Evolutionary conservation across 192 early-diverging fungal genomes (phyloP), one percentile per base, ranked within the genome.

Genomic region (Gaertneriomyces sp.): DNA sequence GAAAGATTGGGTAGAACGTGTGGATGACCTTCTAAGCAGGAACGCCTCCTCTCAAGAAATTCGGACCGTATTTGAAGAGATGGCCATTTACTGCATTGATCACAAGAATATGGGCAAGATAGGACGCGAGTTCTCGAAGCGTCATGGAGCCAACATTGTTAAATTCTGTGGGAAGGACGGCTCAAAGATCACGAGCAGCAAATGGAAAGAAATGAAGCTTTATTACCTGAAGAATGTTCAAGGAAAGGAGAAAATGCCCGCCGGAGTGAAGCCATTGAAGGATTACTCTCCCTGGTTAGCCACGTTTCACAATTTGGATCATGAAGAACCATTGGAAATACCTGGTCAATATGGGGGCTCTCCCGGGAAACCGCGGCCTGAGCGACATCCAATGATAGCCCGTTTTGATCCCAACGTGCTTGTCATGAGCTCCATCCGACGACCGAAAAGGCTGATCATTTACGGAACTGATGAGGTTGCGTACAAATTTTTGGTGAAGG

Each of bases 401-500:
- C 75, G 80, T 5, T 91, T 92, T 75, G 79, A 87, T 57, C 72
- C 78, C 4, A 66, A 71, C 20, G 71, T 92, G 4, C 71, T 91
- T 7, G 84, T 87, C 3, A 84, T 92, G 84, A 63, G 59, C 39
- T 91, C 89, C 12, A 80, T 92, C 51, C 73, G 90, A 47, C 81
- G 86, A 46, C 90, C 90, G 16, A 92, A 90, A 63, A 67, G 82
- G 45, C 68, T 91, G 41, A 75, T 67, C 19, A 90, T 92, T 19
- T 73, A 86, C 45, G 90, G 88, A 9, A 83, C 81, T 12, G 90
- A 92, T 58, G 90, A 88, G 54, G 85, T 84, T 17, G 85, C 88
- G 50, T 82, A 91, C 53, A 67, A 77, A 12, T 91, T 87, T 66
- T 77, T 92, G 12, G 86, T 91, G 9, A 92, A 92, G 79, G 90